phyloP scores from a whole-genome alignment of 257 asterid species.

The Solanum appendiculatum region DNA sequence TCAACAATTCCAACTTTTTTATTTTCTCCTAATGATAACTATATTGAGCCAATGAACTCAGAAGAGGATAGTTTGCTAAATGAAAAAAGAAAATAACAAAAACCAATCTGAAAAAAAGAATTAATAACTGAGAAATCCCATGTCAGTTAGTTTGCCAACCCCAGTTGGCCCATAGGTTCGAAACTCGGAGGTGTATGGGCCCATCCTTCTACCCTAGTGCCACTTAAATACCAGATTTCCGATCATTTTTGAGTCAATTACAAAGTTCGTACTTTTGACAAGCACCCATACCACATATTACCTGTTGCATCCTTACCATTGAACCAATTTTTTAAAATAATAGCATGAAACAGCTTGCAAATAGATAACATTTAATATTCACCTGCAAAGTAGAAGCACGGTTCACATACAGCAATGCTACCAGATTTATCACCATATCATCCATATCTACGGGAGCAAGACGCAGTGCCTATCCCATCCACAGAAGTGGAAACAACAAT shows the following conservation, averaged over 20 bases:
- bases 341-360: neutral
- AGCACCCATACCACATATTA: neutral
- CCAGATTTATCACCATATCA: constrained; percentile 42
- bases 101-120: neutral
- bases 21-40: neutral
- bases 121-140: neutral
- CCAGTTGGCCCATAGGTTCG: neutral
- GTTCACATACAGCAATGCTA: constrained; percentile 64
- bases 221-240: neutral
- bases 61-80: neutral
- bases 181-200: neutral
- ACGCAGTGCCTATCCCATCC: constrained; percentile 59
- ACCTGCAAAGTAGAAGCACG: constrained; percentile 84
- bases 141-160: neutral
- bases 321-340: neutral
- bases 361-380: constrained; percentile 20
- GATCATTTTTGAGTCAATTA: neutral
- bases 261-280: neutral
- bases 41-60: neutral
- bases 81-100: neutral
- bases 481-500: constrained; percentile 2
- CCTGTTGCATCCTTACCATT: neutral
- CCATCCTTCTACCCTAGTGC: neutral
- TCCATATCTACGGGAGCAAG: constrained; percentile 53
- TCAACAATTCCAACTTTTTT: neutral